Evolutionary conservation across 768 basidiomycete genomes (phyloP).

Genomic region (Xerocomellus chrysenteron): DNA sequence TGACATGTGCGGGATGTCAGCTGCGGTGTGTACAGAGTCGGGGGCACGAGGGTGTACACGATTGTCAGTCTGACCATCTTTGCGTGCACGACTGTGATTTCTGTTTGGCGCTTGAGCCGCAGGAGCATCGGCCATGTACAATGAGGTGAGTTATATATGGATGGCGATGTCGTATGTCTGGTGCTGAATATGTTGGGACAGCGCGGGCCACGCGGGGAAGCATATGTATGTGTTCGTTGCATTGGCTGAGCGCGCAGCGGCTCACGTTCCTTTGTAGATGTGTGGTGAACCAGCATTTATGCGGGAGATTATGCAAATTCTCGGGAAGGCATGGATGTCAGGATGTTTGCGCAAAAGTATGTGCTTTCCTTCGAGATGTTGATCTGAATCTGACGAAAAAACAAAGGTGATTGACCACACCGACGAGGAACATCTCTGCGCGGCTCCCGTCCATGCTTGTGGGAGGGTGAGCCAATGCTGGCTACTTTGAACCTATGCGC

Average conservation of each 20-base stretch:
- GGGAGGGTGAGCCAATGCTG: slow-evolving; percentile 40
- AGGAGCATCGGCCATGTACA: slow-evolving; percentile 39
- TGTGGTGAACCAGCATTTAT: slow-evolving; percentile 50
- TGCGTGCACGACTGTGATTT: slow-evolving; percentile 48
- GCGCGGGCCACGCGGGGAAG: slow-evolving; percentile 55
- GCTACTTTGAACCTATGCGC: rapidly evolving
- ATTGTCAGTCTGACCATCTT: slow-evolving; percentile 50
- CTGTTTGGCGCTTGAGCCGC: slow-evolving; percentile 29
- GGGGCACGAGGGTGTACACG: slow-evolving; percentile 46
- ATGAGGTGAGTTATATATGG: slow-evolving; percentile 40
- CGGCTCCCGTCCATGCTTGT: slow-evolving; percentile 53
- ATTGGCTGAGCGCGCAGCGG: rapidly evolving
- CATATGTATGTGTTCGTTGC: slow-evolving; percentile 44
- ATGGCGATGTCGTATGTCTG: background rate
- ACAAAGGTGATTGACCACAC: slow-evolving; percentile 48
- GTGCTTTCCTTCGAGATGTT: background rate
- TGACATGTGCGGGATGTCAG: slow-evolving; percentile 48
- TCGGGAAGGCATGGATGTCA: slow-evolving; percentile 51
- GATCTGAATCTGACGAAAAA: background rate
- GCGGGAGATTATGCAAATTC: slow-evolving; percentile 50
- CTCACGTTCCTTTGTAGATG: slow-evolving; percentile 39
- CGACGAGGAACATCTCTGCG: slow-evolving; percentile 53
- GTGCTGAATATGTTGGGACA: slow-evolving; percentile 15
- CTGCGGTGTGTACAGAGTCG: slow-evolving; percentile 47
- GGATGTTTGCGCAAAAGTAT: slow-evolving; percentile 51